Evolutionary conservation across 2,329 filamentous ascomycete species (phyloP).

Genomic region (Zymoseptoria brevis): DNA sequence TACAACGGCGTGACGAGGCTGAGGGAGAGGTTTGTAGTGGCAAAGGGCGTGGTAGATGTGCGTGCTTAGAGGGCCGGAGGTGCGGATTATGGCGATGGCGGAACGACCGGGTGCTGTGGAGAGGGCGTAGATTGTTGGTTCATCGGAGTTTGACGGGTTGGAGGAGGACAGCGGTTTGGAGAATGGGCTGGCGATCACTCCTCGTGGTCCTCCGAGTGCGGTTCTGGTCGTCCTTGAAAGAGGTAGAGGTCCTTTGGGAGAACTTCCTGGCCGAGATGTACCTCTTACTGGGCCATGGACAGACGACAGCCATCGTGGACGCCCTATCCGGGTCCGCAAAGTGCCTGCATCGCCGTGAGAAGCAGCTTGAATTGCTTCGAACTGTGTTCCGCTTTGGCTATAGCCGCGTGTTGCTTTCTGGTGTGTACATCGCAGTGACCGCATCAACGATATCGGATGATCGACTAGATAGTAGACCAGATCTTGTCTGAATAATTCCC

Average conservation of each 20-base stretch:
- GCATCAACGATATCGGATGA: neutral
- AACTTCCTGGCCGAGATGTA: neutral
- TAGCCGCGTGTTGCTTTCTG: neutral
- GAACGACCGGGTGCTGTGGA: conserved; percentile 79
- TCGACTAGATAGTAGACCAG: no score
- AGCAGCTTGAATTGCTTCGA: neutral
- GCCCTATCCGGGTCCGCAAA: neutral
- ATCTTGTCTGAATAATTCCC: neutral
- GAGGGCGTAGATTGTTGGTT: conserved; percentile 76
- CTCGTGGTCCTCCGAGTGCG: neutral
- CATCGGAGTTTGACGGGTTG: neutral
- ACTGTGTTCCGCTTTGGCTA: neutral
- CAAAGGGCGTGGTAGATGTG: conserved; percentile 60
- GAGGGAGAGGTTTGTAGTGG: conserved; percentile 46
- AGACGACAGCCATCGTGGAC: neutral
- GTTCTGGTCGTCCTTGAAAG: neutral
- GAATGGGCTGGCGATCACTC: no score
- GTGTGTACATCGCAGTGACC: neutral
- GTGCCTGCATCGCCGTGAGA: neutral
- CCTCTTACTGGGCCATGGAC: neutral
- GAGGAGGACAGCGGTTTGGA: neutral
- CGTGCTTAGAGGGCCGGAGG: conserved; percentile 69
- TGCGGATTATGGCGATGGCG: conserved; percentile 81
- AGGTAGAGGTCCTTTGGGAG: neutral
- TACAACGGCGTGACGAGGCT: conserved; percentile 59